Evolutionary conservation across 345 rosid species (phyloP), one percentile per base, ranked within the genome.

Genomic region (Rhodomyrtus tomentosa): DNA sequence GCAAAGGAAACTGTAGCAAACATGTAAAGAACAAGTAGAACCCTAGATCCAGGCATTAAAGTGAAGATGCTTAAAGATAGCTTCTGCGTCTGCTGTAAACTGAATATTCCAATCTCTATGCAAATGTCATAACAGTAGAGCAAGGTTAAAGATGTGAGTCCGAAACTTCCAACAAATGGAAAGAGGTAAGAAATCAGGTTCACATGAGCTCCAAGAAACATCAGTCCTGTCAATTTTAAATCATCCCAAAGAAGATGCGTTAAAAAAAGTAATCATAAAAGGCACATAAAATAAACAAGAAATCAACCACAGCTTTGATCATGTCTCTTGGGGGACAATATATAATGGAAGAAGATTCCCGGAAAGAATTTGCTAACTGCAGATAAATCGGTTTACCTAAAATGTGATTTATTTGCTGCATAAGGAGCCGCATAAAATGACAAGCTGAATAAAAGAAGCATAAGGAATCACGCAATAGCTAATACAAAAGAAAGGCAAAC

Each of bases 61-160:
- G 58, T 86, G 84, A 86, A 88, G 84, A 82, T 5, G 58, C 42
- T 18, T 45, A 20, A 21, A 15, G 50, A 49, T 49, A 49, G 50
- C 50, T 49, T 49, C 50, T 10, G 14, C 50, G 4, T 49, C 50
- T 49, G 50, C 11, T 49, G 50, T 49, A 49, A 49, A 49, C 4
- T 49, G 50, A 49, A 49, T 49, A 38, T 87, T 85, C 88, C 81
- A 86, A 89, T 90, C 87, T 91, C 93, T 95, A 98, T 97, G 99
- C 99, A 97, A 92, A 95, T 93, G 91, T 93, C 94, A 95, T 90
- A 95, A 95, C 93, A 96, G 94, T 93, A 95, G 91, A 95, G 90
- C 96, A 97, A 94, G 98, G 96, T 97, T 94, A 97, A 93, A 91
- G 94, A 92, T 85, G 98, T 94, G 98, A 97, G 98, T 95, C 98